Base-by-base conservation (phyloP, 2,329 filamentous ascomycete genomes). In the Harringtonia lauricola region DNA sequence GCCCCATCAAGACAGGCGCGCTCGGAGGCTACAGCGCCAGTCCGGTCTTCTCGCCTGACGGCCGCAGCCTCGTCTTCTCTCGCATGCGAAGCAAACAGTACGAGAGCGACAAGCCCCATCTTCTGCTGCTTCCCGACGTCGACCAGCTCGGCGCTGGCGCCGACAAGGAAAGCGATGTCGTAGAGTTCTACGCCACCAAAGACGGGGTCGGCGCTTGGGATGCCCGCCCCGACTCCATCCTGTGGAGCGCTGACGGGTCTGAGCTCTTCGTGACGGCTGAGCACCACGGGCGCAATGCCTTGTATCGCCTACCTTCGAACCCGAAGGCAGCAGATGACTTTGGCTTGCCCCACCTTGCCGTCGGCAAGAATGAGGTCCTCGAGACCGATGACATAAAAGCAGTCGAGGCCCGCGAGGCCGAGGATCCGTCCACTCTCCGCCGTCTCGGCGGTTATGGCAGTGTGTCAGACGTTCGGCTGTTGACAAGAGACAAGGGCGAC, bases 31-130 rank as follows among this genome's bases (percentile, higher is more conserved):
- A 86, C 52, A 76, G 72, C 21, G 68, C 68, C 17, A 66, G 65
- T 3, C 87, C 88, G 0, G 71, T 74, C 0, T 94, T 94, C 62
- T 89, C 86, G 3, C 77, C 78, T 4, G 72, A 83, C 54, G 85
- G 86, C 10, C 74, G 70, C 30, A 73, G 74, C 47, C 67, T 90
- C 22, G 86, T 78, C 2, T 95, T 94, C 58, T 70, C 86, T 26
- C 78, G 84, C 48, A 94, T 94, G 88, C 73, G 75, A 49, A 73
- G 73, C 44, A 70, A 76, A 41, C 78, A 82, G 47, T 94, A 95
- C 58, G 88, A 95, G 61, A 76, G 82, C 15, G 87, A 95, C 64
- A 83, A 83, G 59, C 73, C 81, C 36, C 73, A 79, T 36, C 64
- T 87, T 4, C 63, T 88, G 49, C 63, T 86, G 3, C 59, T 86